Conservation (phyloP, 2,329 filamentous ascomycete species). For the Pyrenochaeta sp. region DNA sequence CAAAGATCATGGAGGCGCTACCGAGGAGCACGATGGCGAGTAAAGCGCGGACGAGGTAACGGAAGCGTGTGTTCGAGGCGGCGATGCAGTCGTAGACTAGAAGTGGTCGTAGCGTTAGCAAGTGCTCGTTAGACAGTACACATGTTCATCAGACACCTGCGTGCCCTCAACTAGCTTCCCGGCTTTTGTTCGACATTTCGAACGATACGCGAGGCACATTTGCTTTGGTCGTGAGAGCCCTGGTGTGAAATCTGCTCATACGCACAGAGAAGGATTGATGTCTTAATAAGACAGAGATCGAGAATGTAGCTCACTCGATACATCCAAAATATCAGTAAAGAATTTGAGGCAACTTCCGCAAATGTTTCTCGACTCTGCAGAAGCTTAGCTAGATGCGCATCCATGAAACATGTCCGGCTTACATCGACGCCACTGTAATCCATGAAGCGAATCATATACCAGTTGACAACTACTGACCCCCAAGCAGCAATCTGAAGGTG, state of each 20-base stretch:
- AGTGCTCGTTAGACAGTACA: background rate
- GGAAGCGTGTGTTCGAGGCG: conserved; percentile 37
- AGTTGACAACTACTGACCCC: conserved; percentile 36
- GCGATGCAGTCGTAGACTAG: conserved; percentile 42
- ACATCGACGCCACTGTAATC: conserved; percentile 30
- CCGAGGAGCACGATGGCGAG: conserved; percentile 31
- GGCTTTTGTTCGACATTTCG: background rate
- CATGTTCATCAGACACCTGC: no score
- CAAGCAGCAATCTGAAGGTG: conserved; percentile 37
- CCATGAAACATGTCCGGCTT: conserved; percentile 1
- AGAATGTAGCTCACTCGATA: conserved; percentile 42
- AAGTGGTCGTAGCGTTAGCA: background rate
- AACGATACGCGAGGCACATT: background rate
- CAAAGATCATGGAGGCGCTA: conserved; percentile 37
- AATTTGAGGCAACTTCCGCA: conserved; percentile 13
- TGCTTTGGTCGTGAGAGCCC: background rate
- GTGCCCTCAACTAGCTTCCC: no score
- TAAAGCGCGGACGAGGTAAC: conserved; percentile 26
- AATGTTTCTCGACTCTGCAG: conserved; percentile 22
- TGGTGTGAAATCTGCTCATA: background rate
- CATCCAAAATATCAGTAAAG: conserved; percentile 34
- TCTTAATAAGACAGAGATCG: conserved; percentile 41
- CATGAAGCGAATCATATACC: conserved; percentile 34
- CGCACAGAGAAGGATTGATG: conserved; percentile 40
- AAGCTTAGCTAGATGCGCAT: background rate